Conservation (phyloP, 2,329 filamentous ascomycete species). For the Aureobasidium sp. region DNA sequence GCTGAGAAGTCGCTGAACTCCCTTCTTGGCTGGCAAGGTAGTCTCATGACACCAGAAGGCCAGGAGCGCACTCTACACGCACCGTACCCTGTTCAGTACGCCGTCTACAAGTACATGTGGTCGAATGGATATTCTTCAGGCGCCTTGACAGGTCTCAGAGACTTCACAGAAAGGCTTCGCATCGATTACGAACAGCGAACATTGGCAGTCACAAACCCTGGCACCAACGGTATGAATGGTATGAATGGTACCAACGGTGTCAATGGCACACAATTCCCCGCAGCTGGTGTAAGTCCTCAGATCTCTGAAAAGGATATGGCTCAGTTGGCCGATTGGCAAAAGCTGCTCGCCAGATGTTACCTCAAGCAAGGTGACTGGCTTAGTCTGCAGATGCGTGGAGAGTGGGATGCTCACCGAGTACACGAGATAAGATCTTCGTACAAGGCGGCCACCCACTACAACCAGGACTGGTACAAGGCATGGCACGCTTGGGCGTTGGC, state of each 20-base stretch:
- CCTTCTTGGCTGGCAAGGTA: slow-evolving; percentile 56
- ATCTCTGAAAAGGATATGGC: slow-evolving; percentile 32
- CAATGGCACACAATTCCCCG: slow-evolving; percentile 31
- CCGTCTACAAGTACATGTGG: slow-evolving; percentile 97
- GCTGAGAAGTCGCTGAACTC: slow-evolving; percentile 93
- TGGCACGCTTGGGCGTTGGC: slow-evolving; percentile 98
- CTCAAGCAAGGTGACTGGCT: slow-evolving; percentile 96
- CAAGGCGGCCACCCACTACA: slow-evolving; percentile 84
- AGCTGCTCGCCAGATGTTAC: slow-evolving; percentile 88
- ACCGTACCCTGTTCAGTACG: slow-evolving; percentile 81
- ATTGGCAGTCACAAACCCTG: slow-evolving; percentile 25
- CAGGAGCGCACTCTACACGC: slow-evolving; percentile 44
- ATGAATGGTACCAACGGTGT: slow-evolving; percentile 36
- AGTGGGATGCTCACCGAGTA: slow-evolving; percentile 82
- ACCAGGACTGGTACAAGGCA: slow-evolving; percentile 94
- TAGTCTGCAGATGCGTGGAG: slow-evolving; percentile 72
- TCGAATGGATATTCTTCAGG: slow-evolving; percentile 64
- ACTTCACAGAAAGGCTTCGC: slow-evolving; percentile 54
- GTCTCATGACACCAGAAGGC: slow-evolving; percentile 52
- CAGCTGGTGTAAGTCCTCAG: slow-evolving; percentile 20
- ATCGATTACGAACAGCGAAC: slow-evolving; percentile 48
- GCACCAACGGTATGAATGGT: slow-evolving; percentile 39
- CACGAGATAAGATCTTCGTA: slow-evolving; percentile 89
- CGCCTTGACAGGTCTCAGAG: slow-evolving; percentile 53
- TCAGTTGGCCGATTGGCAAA: slow-evolving; percentile 52